These are phyloP conservation scores for Berberis thunbergii DNA, from an alignment of 164 flowering plant genomes.

Conservation along the genomic window DNA sequence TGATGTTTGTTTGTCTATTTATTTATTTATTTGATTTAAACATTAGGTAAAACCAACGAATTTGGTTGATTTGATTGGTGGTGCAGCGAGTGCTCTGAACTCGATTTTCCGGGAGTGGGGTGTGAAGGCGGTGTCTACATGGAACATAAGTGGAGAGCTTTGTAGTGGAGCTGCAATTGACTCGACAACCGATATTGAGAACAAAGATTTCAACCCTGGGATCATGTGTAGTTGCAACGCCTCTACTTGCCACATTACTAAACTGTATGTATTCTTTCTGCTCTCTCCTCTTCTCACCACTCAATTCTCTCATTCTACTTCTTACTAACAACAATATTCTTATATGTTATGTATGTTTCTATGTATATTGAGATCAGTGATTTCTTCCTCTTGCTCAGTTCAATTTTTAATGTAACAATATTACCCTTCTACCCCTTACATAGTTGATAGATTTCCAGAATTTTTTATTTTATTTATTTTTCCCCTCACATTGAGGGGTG, in stretches of 20 bases:
- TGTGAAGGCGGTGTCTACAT: background rate
- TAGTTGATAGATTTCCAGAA: no score
- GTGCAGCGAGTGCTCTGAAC: constrained; percentile 4
- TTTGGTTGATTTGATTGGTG: background rate
- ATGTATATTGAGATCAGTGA: no score
- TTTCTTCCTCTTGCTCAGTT: no score
- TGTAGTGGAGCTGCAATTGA: constrained; percentile 17
- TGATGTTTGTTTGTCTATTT: no score
- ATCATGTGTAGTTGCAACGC: constrained; percentile 8
- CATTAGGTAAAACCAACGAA: no score
- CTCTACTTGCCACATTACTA: constrained; percentile 14
- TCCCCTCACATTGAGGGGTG: no score
- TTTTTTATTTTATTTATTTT: no score
- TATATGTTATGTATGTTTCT: background rate
- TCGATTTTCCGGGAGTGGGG: constrained; percentile 8
- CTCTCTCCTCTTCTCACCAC: background rate
- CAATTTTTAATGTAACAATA: no score
- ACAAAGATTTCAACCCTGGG: constrained; percentile 7
- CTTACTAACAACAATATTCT: no score
- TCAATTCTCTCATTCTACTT: background rate
- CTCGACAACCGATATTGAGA: background rate
- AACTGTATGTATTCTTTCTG: constrained; percentile 8
- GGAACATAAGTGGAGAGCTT: constrained; percentile 19
- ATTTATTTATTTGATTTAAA: background rate
- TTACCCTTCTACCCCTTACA: no score